A percentile compares a stretch with the other conserved stretches of the same genome.
Evolutionary conservation across 1,139 yeast species (phyloP).

Genomic region (Suhomyces bokatorum): DNA sequence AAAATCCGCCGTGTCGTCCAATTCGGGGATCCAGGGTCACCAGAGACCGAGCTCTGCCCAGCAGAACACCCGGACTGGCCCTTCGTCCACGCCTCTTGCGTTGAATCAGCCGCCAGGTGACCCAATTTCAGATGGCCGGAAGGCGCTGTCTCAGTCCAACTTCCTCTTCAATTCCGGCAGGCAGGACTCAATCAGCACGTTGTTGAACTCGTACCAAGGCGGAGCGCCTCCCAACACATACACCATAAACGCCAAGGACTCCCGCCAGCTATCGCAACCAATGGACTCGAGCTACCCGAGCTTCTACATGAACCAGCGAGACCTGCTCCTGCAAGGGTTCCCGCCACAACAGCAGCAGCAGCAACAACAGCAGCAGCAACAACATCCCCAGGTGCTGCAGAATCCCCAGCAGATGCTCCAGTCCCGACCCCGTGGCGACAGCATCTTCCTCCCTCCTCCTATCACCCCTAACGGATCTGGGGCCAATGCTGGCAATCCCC

Average conservation of each 20-base stretch:
- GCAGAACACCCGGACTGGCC: slow-evolving; percentile 1
- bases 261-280: slow-evolving; percentile 5
- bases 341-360: slow-evolving; percentile 2
- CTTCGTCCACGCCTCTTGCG: neutral
- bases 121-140: slow-evolving; percentile 4
- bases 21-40: slow-evolving; percentile 12
- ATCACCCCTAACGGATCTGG: slow-evolving; percentile 10
- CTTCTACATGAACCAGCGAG: slow-evolving; percentile 19
- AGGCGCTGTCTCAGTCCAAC: slow-evolving; percentile 9
- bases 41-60: slow-evolving; percentile 9
- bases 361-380: slow-evolving; percentile 5
- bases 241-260: slow-evolving; percentile 9
- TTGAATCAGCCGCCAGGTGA: slow-evolving; percentile 2
- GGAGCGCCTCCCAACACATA: slow-evolving; percentile 11
- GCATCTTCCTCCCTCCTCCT: slow-evolving; percentile 29
- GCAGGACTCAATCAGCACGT: slow-evolving; percentile 20
- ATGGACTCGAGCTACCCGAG: slow-evolving; percentile 18
- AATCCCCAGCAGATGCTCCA: slow-evolving; percentile 11
- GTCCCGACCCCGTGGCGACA: slow-evolving; percentile 23
- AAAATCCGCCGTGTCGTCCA: slow-evolving; percentile 16
- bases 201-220: slow-evolving; percentile 17
- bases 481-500: slow-evolving; percentile 1
- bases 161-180: slow-evolving; percentile 20
- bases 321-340: slow-evolving; percentile 5
- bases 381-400: slow-evolving; percentile 1